Base-by-base conservation (phyloP, 108 stramenopile genomes). In the Nitzschia putrida region DNA sequence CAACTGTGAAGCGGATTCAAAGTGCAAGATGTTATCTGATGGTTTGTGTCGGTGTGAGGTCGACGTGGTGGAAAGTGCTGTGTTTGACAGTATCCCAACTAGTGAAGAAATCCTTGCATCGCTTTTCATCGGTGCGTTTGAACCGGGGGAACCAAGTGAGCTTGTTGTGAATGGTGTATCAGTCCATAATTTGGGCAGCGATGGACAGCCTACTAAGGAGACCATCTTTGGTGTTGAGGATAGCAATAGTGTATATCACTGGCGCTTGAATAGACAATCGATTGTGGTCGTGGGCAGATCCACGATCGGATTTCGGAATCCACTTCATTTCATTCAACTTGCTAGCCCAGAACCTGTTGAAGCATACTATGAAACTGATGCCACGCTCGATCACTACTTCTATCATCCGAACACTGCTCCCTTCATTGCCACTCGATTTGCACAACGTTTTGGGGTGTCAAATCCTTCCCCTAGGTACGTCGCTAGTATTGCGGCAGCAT, bases 31-130 rank as follows among this genome's bases (percentile, higher is more conserved):
- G 66, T 25, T 29, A 21, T 34, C 18, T 21, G 75, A 76, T 29
- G 54, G 52, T 26, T 49, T 65, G 40, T 76, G 75, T 38, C 49
- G 57, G 39, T 76, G 69, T 40, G 20, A 34, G 49, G 68, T 74
- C 21, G 21, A 2, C 50, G 67, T 74, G 16, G 14, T 41, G 14
- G 29, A 67, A 16, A 44, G 18, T 12, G 53, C 53, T 50, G 57
- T 58, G 8, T 74, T 59, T 52, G 20, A 21, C 22, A n/a, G 24
- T 43, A 49, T 60, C 6, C n/a, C 47, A 3, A 18, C 47, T 18
- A 18, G 14, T 6, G 47, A 49, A 6, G 47, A 49, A 18, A 18
- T 18, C 14, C 18, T 49, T 16, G 14, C 47, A 18, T 18, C 14
- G 2, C 14, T 49, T 18, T 18, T 5, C 18, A 26, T 56, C 11